Conservation (phyloP, 1,139 yeast species). For the Diutina ranongensis region DNA sequence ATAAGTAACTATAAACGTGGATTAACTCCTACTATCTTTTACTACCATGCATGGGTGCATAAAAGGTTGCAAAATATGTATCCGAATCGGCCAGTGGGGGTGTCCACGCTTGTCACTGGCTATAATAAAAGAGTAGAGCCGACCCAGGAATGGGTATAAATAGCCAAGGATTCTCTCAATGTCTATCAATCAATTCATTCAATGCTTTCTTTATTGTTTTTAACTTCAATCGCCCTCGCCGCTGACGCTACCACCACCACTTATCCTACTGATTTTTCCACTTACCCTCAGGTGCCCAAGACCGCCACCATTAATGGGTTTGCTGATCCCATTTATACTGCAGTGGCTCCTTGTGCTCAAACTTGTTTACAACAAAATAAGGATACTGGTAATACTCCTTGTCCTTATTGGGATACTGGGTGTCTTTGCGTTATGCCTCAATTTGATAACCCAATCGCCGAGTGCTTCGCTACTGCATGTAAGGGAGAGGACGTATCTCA, state of each 20-base stretch:
- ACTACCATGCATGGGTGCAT: no score
- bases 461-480: neutral
- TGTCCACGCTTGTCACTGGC: no score
- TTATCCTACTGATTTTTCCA: neutral
- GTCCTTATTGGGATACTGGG: conserved; percentile 6
- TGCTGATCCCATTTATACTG: conserved; percentile 5
- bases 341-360: conserved; percentile 2
- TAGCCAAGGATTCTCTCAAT: neutral
- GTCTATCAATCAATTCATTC: neutral
- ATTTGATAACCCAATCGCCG: conserved; percentile 2
- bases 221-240: neutral
- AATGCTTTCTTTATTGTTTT: neutral
- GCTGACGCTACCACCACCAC: neutral
- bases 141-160: neutral
- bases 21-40: no score
- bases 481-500: neutral
- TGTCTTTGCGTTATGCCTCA: conserved; percentile 2
- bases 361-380: neutral
- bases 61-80: no score
- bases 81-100: no score
- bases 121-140: neutral
- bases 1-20: no score
- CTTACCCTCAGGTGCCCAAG: conserved; percentile 4
- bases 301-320: conserved; percentile 4
- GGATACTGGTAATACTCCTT: conserved; percentile 6